Conservation (phyloP, 305 asterid species). For the Fraxinus albicans region DNA sequence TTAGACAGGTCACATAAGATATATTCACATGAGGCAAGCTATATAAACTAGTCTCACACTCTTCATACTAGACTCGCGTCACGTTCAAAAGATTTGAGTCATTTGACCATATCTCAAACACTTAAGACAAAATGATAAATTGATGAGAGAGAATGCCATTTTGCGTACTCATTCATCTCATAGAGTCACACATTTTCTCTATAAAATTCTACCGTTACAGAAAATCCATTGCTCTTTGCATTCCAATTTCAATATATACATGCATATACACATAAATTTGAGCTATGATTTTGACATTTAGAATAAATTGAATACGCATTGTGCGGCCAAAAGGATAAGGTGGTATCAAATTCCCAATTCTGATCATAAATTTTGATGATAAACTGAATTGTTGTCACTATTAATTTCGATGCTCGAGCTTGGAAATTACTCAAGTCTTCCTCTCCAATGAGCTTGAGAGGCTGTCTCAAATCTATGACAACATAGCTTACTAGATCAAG, state of each 20-base stretch:
- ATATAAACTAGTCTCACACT: background rate
- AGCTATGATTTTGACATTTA: background rate
- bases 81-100: no score
- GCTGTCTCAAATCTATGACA: no score
- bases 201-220: no score
- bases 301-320: no score
- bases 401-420: no score
- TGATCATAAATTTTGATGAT: no score
- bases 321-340: background rate
- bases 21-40: background rate
- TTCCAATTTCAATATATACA: background rate
- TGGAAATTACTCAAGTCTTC: background rate
- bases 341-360: no score
- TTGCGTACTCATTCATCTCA: background rate
- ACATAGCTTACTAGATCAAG: no score
- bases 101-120: background rate
- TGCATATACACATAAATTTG: background rate
- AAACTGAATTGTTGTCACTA: no score
- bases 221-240: background rate
- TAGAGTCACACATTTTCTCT: no score
- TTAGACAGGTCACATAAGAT: no score
- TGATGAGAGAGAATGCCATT: background rate
- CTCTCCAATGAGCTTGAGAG: no score
- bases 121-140: background rate
- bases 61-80: background rate